These are phyloP conservation scores for Gynochthodes officinalis DNA, from an alignment of 257 asterid genomes.

Conservation along the genomic window DNA sequence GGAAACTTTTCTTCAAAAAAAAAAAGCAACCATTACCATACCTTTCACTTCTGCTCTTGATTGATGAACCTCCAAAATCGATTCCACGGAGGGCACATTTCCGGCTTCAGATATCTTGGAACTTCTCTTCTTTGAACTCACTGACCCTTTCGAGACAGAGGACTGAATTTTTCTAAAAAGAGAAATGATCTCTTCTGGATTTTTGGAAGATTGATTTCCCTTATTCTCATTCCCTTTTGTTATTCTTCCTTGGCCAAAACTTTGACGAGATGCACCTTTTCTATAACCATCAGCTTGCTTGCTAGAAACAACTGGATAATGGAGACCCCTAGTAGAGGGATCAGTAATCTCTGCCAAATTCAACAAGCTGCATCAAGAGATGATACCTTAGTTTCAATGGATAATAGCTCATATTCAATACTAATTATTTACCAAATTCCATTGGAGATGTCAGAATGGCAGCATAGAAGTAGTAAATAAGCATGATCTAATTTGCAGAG, in stretches of 20 bases:
- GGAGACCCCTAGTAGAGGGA: constrained; percentile 16
- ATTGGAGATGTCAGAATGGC: constrained; percentile 4
- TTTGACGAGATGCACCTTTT: constrained; percentile 23
- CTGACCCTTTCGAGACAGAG: constrained; percentile 50
- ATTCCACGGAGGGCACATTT: constrained; percentile 42
- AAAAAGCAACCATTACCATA: constrained; percentile 3
- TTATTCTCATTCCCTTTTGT: constrained; percentile 30
- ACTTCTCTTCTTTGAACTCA: constrained; percentile 38
- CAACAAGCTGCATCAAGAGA: constrained; percentile 88
- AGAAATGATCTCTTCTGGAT: constrained; percentile 67
- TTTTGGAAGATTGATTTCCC: constrained; percentile 30
- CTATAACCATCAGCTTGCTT: constrained; percentile 41
- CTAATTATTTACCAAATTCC: constrained; percentile 12
- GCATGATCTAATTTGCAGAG: background rate
- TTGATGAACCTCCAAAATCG: constrained; percentile 53
- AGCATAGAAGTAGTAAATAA: background rate
- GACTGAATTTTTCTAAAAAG: constrained; percentile 63
- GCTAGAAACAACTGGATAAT: constrained; percentile 21
- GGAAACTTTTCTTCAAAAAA: background rate
- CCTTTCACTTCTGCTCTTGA: constrained; percentile 51
- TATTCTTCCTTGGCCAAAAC: constrained; percentile 25
- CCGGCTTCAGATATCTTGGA: constrained; percentile 32
- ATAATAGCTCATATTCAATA: too few relatives aligned
- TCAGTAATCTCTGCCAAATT: constrained; percentile 76
- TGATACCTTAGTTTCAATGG: constrained; percentile 49